Conservation (phyloP, 192 early-diverging fungal species). For the Backusella australiensis region DNA sequence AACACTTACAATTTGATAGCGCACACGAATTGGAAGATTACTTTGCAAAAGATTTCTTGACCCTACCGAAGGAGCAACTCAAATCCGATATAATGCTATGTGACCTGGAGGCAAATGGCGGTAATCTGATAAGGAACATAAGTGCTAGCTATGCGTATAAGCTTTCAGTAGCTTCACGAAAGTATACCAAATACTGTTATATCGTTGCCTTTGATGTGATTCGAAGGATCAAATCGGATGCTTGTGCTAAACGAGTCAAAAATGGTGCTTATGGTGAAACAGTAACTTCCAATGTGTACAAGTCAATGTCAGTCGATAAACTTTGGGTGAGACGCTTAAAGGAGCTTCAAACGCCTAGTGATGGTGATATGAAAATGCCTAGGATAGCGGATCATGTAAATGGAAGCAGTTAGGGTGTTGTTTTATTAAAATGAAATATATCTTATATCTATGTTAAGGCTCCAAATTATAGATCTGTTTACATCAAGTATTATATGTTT, state of each 20-base stretch:
- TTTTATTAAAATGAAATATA: too few relatives aligned
- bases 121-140: not conserved
- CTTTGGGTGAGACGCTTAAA: constrained; percentile 11
- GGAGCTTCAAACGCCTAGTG: not conserved
- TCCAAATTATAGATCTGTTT: too few relatives aligned
- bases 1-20: not conserved
- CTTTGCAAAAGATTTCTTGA: constrained; percentile 3
- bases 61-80: not conserved
- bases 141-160: constrained; percentile 28
- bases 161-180: not conserved
- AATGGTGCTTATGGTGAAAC: not conserved
- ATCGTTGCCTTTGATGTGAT: constrained; percentile 20
- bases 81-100: constrained; percentile 4
- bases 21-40: constrained; percentile 13
- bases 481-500: too few relatives aligned
- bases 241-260: constrained; percentile 3
- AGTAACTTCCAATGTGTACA: not conserved
- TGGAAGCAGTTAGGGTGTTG: not conserved
- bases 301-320: constrained; percentile 9
- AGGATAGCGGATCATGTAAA: not conserved
- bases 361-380: not conserved
- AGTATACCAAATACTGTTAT: constrained; percentile 21
- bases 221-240: constrained; percentile 22
- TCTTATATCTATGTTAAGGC: too few relatives aligned
- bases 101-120: constrained; percentile 5